Evolutionary conservation across 2,329 filamentous ascomycete species (phyloP).

Genomic region (Tolypocladium tropicale): DNA sequence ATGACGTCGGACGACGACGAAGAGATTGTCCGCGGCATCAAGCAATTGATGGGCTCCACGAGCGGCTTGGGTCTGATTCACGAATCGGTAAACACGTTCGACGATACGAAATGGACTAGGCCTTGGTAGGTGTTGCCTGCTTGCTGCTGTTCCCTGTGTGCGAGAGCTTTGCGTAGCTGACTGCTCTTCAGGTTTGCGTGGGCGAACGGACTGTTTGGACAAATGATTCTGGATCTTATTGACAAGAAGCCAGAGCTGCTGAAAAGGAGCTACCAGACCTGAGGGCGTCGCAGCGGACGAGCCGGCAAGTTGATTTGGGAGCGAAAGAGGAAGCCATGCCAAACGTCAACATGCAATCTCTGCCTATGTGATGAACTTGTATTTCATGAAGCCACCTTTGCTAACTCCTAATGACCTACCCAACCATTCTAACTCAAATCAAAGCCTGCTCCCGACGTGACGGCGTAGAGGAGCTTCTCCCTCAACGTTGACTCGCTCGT

Average conservation of each 20-base stretch:
- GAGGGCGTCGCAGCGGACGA: neutral
- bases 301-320: neutral
- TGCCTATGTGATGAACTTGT: neutral
- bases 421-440: constrained; percentile 57
- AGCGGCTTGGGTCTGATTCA: constrained; percentile 69
- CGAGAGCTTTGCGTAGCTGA: constrained; percentile 13
- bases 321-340: neutral
- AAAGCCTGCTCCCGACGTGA: constrained; percentile 85
- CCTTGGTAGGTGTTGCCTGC: constrained; percentile 24
- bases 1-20: constrained; percentile 66
- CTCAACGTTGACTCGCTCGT: constrained; percentile 52
- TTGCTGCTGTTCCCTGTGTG: neutral
- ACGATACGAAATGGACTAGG: constrained; percentile 21
- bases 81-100: constrained; percentile 39
- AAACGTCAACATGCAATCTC: neutral
- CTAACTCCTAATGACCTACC: neutral
- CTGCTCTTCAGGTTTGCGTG: constrained; percentile 61
- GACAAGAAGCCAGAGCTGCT: constrained; percentile 61
- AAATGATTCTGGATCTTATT: constrained; percentile 68
- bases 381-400: constrained; percentile 4
- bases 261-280: constrained; percentile 34
- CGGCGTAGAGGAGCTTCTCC: constrained; percentile 79
- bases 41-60: constrained; percentile 55
- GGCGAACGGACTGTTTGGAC: constrained; percentile 82
- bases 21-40: constrained; percentile 61